A percentile compares a stretch with the other conserved stretches of the same genome.
Evolutionary conservation across 257 asterid species (phyloP).

Genomic region (Misopates orontium): DNA sequence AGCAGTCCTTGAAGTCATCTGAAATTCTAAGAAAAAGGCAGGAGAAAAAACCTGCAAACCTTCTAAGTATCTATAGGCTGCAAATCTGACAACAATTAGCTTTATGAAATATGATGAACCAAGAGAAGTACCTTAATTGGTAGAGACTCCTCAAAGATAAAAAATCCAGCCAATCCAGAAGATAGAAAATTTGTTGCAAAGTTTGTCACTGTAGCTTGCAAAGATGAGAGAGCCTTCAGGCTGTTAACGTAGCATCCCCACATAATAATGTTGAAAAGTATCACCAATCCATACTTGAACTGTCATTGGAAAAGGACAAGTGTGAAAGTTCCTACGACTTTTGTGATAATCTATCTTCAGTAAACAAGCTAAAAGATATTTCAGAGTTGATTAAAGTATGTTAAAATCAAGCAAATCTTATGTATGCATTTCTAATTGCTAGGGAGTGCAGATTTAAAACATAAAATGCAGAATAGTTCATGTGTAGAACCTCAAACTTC

Average conservation of each 20-base stretch:
- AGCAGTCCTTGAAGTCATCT: neutral
- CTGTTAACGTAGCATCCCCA: constrained; percentile 97
- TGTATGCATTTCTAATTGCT: neutral
- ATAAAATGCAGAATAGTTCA: neutral
- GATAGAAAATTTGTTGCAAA: constrained; percentile 80
- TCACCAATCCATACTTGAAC: constrained; percentile 69
- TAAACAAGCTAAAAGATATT: constrained; percentile 4
- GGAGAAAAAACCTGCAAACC: neutral
- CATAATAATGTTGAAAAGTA: constrained; percentile 69
- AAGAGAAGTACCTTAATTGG: constrained; percentile 54
- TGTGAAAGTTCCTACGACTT: constrained; percentile 20
- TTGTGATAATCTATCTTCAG: neutral
- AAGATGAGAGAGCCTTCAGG: constrained; percentile 79
- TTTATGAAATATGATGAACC: constrained; percentile 9
- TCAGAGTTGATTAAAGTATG: neutral
- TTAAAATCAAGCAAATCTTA: neutral
- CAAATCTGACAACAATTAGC: constrained; percentile 7
- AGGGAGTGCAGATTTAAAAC: neutral
- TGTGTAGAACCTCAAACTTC: neutral
- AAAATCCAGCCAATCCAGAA: constrained; percentile 86
- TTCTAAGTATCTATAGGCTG: neutral
- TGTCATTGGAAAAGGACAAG: constrained; percentile 32
- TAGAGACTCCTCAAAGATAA: constrained; percentile 68
- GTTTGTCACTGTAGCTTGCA: constrained; percentile 92
- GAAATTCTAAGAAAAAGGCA: neutral